Evolutionary conservation across 331 rosid genomes (phyloP), one percentile per base, ranked within the genome.

Genomic region (Erythrophleum ivorense): DNA sequence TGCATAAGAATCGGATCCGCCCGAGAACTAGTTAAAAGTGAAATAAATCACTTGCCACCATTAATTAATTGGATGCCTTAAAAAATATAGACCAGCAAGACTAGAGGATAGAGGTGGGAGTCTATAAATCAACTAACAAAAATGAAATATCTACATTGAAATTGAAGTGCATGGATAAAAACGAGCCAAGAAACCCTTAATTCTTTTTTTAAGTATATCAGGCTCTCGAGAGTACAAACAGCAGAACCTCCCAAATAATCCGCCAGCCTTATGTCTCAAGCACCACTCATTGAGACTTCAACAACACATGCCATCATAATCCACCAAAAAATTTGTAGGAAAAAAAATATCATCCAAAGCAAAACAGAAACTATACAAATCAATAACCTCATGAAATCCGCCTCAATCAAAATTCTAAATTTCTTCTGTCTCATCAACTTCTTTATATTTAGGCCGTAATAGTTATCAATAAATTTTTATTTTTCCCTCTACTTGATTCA

Each of bases 281-380:
- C 72, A 18, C 72, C 43, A 67, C 14, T 29, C 59, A 71, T 13
- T 29, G 10, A 43, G 46, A 43, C 7, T 7, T 43, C 43, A 6
- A 54, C 57, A 14, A 66, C 21, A 78, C 57, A 68, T 29, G 19
- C 15, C 46, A 78, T 59, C 74, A 38, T 29, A 62, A 52, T 7
- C 53, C 41, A 79, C 46, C 19, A 16, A 4, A 13, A 53, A 29
- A 43, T 29, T 43, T 60, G 0, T 63, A 66, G 6, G 45, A 53
- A 18, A 70, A n/a, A 77, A 54, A 64, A 14, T 2, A 48, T 62
- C 6, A 65, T 75, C 78, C 86, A 82, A 58, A 45, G 64, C 83
- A 75, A 75, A 29, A 80, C 60, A 57, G 69, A 78, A 76, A 60
- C 90, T 90, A 71, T 88, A 88, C 91, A 86, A 77, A 77, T 46